Evolutionary conservation across 192 early-diverging fungal species (phyloP).

Genomic region (Backusella tuberculispora): DNA sequence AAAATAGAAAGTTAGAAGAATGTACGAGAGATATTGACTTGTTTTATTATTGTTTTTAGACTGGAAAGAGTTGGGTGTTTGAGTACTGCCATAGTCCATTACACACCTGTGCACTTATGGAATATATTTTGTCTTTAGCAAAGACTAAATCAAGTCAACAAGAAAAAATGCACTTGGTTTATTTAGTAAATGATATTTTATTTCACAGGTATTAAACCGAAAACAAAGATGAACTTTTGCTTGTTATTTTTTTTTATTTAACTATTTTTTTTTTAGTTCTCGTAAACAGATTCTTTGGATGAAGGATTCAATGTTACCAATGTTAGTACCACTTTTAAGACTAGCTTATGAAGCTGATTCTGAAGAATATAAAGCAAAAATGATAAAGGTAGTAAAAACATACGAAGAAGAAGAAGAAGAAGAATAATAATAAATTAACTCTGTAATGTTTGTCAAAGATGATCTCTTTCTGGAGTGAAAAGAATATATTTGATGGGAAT

Average conservation of each 20-base stretch:
- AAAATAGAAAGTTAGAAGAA: neutral
- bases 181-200: slow-evolving; percentile 56
- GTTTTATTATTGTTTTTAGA: slow-evolving; percentile 35
- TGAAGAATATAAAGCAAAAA: slow-evolving; percentile 46
- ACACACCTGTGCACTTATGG: slow-evolving; percentile 41
- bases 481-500: slow-evolving; percentile 37
- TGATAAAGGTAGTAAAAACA: slow-evolving; percentile 48
- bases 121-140: slow-evolving; percentile 47
- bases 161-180: slow-evolving; percentile 54
- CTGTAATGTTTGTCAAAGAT: slow-evolving; percentile 31
- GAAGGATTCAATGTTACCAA: slow-evolving; percentile 47
- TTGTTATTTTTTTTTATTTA: no score
- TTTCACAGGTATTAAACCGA: slow-evolving; percentile 45
- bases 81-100: slow-evolving; percentile 45
- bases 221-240: neutral
- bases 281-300: slow-evolving; percentile 52
- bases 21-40: neutral
- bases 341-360: slow-evolving; percentile 50
- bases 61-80: slow-evolving; percentile 56
- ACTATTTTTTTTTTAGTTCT: slow-evolving; percentile 35
- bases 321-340: slow-evolving; percentile 47
- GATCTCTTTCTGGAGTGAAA: slow-evolving; percentile 45
- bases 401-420: neutral
- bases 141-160: slow-evolving; percentile 44
- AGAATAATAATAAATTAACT: neutral